Base-by-base conservation (phyloP, 257 asterid species). In the Jaltomata sinuosa region DNA sequence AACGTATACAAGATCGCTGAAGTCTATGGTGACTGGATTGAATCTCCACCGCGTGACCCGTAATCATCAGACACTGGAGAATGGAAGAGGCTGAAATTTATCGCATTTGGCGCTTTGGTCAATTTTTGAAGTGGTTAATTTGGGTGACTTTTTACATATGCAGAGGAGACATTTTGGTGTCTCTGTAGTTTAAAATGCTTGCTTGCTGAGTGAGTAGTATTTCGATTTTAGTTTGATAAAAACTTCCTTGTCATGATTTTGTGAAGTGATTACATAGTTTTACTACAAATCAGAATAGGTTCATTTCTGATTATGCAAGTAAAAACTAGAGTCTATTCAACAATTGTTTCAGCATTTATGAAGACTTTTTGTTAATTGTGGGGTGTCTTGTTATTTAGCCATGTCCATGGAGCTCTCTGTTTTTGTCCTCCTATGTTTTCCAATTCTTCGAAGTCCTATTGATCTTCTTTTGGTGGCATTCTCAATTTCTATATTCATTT, bases 21-120 rank as follows among this genome's bases (percentile, higher is more conserved):
- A 45, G 71, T 92, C 84, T 91, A 92, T 69, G 95, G 87, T 57
- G 96, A 92, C 86, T 92, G 95, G 95, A 85, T 89, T 32, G 91
- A 88, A 21, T 34, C 1, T 22, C 3, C 1, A 0, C 27, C 21
- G 34, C 40, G 36, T 77, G 11, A 12, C 22, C 29, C 15, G 18
- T 53, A 16, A 77, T 77, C 84, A 55, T 31, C 83, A 36, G 49
- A 15, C 83, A 40, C 52, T 42, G 69, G 78, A 67, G 42, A 78
- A 78, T 27, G 78, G 29, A 79, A 38, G 69, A 12, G 52, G 32
- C 47, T 77, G 12, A 84, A 55, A n/a, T 25, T 47, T 2, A 15
- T 49, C 12, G 50, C 27, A 79, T 27, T n/a, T 42, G 79, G 11
- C 1, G 14, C 52, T 71, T 74, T 45, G 22, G 6, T 77, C 84